Evolutionary conservation across 2,329 filamentous ascomycete species (phyloP), one percentile per base, ranked within the genome.

Genomic region (Hypoxylon sp.): DNA sequence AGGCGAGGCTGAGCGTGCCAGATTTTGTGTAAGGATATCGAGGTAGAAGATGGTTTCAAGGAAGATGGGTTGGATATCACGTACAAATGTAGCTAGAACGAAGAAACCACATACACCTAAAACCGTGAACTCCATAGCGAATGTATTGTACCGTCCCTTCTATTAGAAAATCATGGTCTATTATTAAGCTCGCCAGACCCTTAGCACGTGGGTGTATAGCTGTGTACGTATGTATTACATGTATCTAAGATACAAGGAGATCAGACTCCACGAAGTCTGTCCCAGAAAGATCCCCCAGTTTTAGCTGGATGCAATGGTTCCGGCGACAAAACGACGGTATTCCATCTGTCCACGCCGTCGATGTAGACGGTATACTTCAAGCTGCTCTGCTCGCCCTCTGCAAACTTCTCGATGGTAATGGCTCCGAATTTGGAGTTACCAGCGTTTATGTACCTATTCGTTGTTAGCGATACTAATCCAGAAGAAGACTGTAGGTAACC

Each of bases 381-480:
- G 41, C 90, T 86, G 74, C 91, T 94, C 77, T 90, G 88, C 65
- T 88, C 87, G 41, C 86, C 86, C 8, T 85, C 84, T 1, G 86
- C 82, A 3, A 87, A 85, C 59, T 88, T 88, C 65, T 90, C 88
- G 67, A 99, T 94, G 21, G 93, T 92, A 27, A 97, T 84, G 0
- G 90, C 88, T 1, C 93, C 93, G 78, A 97, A 95, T 77, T 98
- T 98, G 67, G 90, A 94, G 74, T 93, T 94, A 1, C 95, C 95
- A 63, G 90, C 87, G 1, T 95, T 92, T 47, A 95, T 86, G 72
- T 96, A 94, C 72, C 89, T 91, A 57, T 43, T 6, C 12, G 45
- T 46, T 54, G 70, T 78, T 72, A 78, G 60, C 39, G 37, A 52
- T 37, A 29, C 16, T 27, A 53, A 61, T 21, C n/a, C 21, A 4